Evolutionary conservation across 805 yeast species (phyloP), one percentile per base, ranked within the genome.

Genomic region (Sugiyamaella americana): DNA sequence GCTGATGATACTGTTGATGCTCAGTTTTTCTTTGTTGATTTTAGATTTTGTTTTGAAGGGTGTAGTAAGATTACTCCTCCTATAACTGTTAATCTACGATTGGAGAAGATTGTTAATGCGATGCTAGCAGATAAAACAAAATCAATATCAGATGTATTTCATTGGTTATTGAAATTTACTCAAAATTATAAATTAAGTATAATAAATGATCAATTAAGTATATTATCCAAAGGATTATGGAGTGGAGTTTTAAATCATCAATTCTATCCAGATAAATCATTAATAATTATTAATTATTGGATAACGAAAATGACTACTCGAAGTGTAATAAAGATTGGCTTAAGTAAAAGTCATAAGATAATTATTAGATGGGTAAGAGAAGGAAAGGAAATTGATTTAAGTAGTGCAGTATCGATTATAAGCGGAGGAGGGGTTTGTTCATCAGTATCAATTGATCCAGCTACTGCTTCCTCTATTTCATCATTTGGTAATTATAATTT

Each of bases 1-100:
- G 80, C 80, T 4, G 81, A 78, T 56, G 79, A 80, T 20, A 69
- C 71, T 2, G 70, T 69, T 2, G 74, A 75, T 34, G 76, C 87
- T 0, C 87, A 87, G 13, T 82, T 84, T 56, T 85, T 81, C 59
- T 72, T 87, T 50, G 84, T 91, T 18, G 91, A 86, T 60, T 83
- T 88, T 63, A 73, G 78, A 46, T 75, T 88, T 47, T 82, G 83
- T 56, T 82, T 84, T 56, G 55, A 62, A 5, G 59, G 60, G 10
- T 48, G 55, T 1, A 56, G 62, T 4, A 51, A 61, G 11, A 53
- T 62, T 16, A 71, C 73, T n/a, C 41, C 43, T 17, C 53, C 67
- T 1, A 49, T 55, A 1, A 52, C 51, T 3, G 63, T 71, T 3
- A 63, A 64, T 43, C 62, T 61, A 11, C 72, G 71, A 46, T 58